Conservation (phyloP, 768 basidiomycete species). For the Pleurotus giganteus region DNA sequence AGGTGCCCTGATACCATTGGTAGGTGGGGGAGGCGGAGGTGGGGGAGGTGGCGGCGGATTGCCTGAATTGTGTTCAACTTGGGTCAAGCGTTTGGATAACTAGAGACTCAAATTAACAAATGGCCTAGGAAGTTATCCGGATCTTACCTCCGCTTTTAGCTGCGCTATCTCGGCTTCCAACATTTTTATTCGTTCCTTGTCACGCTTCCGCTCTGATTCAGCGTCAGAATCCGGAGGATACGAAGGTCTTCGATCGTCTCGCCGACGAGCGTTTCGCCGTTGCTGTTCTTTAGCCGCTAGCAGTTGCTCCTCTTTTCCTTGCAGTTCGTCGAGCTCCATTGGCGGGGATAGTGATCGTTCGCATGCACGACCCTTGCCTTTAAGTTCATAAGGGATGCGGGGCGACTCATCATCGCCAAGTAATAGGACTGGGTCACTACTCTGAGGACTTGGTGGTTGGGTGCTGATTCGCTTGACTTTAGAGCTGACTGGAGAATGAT, state of each 20-base stretch:
- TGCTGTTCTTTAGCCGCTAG: constrained; percentile 53
- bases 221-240: constrained; percentile 25
- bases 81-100: constrained; percentile 41
- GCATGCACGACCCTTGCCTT: constrained; percentile 45
- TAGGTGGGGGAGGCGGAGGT: constrained; percentile 37
- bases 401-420: constrained; percentile 16
- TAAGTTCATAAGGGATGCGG: constrained; percentile 21
- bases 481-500: constrained; percentile 27
- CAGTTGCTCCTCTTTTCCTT: constrained; percentile 65
- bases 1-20: constrained; percentile 34
- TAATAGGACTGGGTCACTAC: constrained; percentile 4
- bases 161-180: constrained; percentile 66
- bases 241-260: constrained; percentile 34
- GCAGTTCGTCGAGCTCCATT: constrained; percentile 43
- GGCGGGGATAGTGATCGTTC: constrained; percentile 21
- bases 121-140: neutral
- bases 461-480: neutral
- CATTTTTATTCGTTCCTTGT: constrained; percentile 60
- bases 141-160: constrained; percentile 54
- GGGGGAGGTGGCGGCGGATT: constrained; percentile 37
- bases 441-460: too few species aligned
- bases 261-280: constrained; percentile 34
- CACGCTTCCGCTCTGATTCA: constrained; percentile 44
- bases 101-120: constrained; percentile 19
- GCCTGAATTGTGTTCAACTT: constrained; percentile 17